Percentiles rank a stretch among this genome's conserved stretches.
phyloP scores from a whole-genome alignment of 1,284 basidiomycete genomes.

The Ustilago nuda region DNA sequence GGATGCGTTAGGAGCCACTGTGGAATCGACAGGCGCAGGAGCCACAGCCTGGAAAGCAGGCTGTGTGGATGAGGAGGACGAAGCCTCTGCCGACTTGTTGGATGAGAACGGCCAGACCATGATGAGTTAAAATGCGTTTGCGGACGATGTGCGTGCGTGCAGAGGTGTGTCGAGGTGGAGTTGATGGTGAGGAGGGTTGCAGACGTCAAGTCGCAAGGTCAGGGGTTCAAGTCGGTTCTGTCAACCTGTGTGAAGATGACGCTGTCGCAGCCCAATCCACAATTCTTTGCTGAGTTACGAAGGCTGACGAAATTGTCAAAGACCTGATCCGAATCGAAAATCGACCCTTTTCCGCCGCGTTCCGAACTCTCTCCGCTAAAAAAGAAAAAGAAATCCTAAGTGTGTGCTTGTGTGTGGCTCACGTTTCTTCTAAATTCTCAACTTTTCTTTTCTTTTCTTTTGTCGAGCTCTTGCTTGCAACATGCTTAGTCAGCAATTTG shows the following conservation, averaged over 20 bases:
- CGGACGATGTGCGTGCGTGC: slow-evolving; percentile 1
- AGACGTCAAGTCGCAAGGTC: neutral
- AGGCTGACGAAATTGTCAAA: slow-evolving; percentile 9
- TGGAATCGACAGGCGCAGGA: slow-evolving; percentile 34
- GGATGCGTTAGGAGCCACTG: slow-evolving; percentile 14
- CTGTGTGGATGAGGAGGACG: slow-evolving; percentile 37
- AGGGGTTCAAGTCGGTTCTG: no score
- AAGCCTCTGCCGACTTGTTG: slow-evolving; percentile 31
- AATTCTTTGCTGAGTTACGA: slow-evolving; percentile 23
- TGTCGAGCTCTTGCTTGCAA: neutral
- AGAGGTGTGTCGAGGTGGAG: neutral
- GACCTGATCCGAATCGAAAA: slow-evolving; percentile 13
- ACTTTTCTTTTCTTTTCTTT: slow-evolving; percentile 19
- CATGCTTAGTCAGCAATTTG: slow-evolving; percentile 23
- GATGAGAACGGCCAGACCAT: slow-evolving; percentile 58
- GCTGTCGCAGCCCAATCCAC: neutral
- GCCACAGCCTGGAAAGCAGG: slow-evolving; percentile 43
- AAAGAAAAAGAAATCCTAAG: neutral
- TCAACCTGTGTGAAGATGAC: neutral
- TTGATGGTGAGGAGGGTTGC: slow-evolving; percentile 1
- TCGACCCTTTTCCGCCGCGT: slow-evolving; percentile 37
- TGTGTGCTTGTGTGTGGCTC: neutral
- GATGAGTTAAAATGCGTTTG: neutral
- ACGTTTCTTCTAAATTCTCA: slow-evolving; percentile 29
- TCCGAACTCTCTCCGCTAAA: slow-evolving; percentile 19